Evolutionary conservation across 106 monocot genomes (phyloP), one percentile per base, ranked within the genome.

Genomic region (Amphibolis antarctica): DNA sequence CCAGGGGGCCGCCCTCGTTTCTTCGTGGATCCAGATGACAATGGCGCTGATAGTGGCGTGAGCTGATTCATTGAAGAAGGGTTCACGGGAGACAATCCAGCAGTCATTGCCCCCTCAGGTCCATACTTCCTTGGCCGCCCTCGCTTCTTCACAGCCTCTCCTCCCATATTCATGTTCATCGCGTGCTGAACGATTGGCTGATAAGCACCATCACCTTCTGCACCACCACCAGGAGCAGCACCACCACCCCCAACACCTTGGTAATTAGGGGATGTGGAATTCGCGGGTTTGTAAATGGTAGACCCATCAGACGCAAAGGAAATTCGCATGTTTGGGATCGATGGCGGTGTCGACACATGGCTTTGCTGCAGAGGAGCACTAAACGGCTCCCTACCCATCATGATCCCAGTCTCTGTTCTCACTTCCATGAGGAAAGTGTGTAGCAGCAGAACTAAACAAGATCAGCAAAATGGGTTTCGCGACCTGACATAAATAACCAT

Each of bases 101-200:
- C 78, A 17, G 92, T 64, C 85, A 86, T 89, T 57, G 77, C 36
- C 10, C 93, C 89, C 57, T 89, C 89, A 0, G 93, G 72, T 27
- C 89, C 89, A 52, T 92, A 94, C 65, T 94, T 94, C 73, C 93
- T 83, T 48, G 93, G 93, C 50, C 93, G 74, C 26, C 93, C 93
- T 14, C 93, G 78, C 76, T 94, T 94, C 62, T 84, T 94, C 21
- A 79, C 15, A n/a, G 76, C 71, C 43, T 86, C 85, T 9, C 81
- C 81, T 5, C 79, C 79, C 57, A 70, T 69, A 61, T 60, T 78
- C 10, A 76, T 72, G 44, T 48, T 75, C 28, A 84, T 68, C 5
- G 76, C 76, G 59, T 76, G 74, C 9, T 70, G 51, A 6, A 63
- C 14, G 0, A 61, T 23, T 27, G 68, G 53, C 36, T 69, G 21